phyloP scores from a whole-genome alignment of 1,284 basidiomycete species.

The Pseudozyma tsukubaensis region DNA sequence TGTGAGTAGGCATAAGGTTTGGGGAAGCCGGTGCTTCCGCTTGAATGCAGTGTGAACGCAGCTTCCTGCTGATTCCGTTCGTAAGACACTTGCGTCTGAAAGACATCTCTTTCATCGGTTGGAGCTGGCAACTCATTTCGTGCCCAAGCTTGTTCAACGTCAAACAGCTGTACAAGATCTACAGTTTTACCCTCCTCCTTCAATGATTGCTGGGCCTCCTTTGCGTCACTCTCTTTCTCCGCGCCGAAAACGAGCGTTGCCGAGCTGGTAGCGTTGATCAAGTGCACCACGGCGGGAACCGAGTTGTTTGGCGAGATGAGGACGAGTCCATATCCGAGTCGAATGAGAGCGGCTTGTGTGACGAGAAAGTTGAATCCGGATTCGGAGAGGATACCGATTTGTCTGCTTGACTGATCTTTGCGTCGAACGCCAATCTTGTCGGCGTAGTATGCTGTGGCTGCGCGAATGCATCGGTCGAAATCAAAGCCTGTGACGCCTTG shows the following conservation, averaged over 20 bases:
- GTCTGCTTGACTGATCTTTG: slow-evolving; percentile 15
- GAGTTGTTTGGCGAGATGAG: slow-evolving; percentile 56
- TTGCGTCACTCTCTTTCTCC: slow-evolving; percentile 11
- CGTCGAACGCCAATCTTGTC: slow-evolving; percentile 12
- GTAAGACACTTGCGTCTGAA: slow-evolving; percentile 14
- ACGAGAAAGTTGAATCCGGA: slow-evolving; percentile 30
- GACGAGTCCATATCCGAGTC: slow-evolving; percentile 34
- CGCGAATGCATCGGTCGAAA: slow-evolving; percentile 31
- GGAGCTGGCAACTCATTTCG: slow-evolving; percentile 14
- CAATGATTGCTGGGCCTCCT: slow-evolving; percentile 5
- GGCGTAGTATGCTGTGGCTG: slow-evolving; percentile 40
- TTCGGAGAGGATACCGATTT: slow-evolving; percentile 24
- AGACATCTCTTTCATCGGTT: slow-evolving; percentile 12
- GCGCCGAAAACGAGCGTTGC: slow-evolving; percentile 7
- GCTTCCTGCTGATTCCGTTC: slow-evolving; percentile 18
- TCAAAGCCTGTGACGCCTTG: slow-evolving; percentile 21
- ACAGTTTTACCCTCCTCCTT: neutral
- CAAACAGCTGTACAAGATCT: slow-evolving; percentile 5
- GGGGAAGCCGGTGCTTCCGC: slow-evolving; percentile 50
- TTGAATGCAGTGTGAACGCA: slow-evolving; percentile 42
- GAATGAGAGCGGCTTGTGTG: slow-evolving; percentile 34
- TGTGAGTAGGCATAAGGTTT: slow-evolving; percentile 45
- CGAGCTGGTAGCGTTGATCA: slow-evolving; percentile 30
- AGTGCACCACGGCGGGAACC: slow-evolving; percentile 36
- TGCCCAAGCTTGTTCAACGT: slow-evolving; percentile 5